A percentile compares a stretch with the other conserved stretches of the same genome.
Conservation (phyloP, 1,284 basidiomycete genomes). For the Trametes sp. region DNA sequence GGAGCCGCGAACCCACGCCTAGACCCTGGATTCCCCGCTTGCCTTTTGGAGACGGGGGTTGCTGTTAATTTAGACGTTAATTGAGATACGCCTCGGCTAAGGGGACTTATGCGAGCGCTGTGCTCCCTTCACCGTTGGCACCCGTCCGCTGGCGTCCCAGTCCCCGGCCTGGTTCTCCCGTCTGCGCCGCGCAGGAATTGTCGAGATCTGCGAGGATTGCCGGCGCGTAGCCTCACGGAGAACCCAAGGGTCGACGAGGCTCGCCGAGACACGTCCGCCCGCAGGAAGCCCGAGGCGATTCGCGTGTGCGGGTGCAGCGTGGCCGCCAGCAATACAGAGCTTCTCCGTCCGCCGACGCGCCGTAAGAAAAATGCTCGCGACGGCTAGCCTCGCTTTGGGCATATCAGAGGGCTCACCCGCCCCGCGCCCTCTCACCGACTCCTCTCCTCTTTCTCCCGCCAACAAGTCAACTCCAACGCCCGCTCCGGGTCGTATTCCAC, state of each 20-base stretch:
- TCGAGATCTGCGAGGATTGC: too few species aligned
- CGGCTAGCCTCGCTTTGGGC: conserved; percentile 19
- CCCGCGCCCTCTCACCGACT: conserved; percentile 1
- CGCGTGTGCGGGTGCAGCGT: neutral
- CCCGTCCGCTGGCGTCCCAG: neutral
- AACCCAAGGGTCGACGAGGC: neutral
- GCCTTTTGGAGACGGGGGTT: neutral
- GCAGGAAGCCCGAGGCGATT: neutral
- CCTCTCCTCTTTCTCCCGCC: conserved; percentile 3
- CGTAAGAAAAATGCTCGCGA: conserved; percentile 12
- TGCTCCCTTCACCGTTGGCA: conserved; percentile 8
- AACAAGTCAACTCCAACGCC: conserved; percentile 1
- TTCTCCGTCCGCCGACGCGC: conserved; percentile 21
- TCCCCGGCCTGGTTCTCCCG: neutral
- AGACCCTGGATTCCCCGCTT: neutral
- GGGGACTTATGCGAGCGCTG: conserved; percentile 15
- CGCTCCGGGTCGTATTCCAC: conserved; percentile 16
- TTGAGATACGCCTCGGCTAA: neutral
- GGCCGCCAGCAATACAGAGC: neutral
- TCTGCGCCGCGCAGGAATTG: too few species aligned
- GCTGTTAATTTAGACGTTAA: conserved; percentile 1
- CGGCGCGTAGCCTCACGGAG: too few species aligned
- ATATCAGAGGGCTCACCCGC: conserved; percentile 13
- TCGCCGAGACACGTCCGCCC: neutral
- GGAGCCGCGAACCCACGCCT: neutral